phyloP scores from a whole-genome alignment of 495 filamentous ascomycete genomes.

The Emericellopsis terricola region DNA sequence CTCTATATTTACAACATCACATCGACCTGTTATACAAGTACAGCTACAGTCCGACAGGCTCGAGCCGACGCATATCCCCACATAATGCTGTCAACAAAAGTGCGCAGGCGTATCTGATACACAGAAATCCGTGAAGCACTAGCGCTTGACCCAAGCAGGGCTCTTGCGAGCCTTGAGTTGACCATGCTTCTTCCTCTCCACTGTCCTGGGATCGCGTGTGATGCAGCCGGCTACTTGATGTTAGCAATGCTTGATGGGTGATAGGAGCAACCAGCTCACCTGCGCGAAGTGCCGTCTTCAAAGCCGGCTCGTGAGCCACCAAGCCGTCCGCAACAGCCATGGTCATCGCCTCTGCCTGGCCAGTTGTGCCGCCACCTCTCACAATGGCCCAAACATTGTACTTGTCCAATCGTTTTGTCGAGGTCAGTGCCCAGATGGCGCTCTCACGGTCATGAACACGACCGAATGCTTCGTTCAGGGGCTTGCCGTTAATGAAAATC shows the following conservation, averaged over 20 bases:
- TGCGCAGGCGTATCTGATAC: too few species aligned
- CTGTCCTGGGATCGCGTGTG: conserved; percentile 76
- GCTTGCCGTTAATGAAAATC: conserved; percentile 76
- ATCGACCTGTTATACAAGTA: too few species aligned
- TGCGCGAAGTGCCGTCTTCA: conserved; percentile 77
- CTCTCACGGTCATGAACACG: conserved; percentile 90
- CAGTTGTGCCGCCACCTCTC: conserved; percentile 73
- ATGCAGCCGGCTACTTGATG: conserved; percentile 58
- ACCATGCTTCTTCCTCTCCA: conserved; percentile 97
- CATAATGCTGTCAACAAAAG: too few species aligned
- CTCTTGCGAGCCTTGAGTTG: conserved; percentile 93
- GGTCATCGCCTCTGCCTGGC: conserved; percentile 89
- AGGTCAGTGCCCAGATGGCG: conserved; percentile 74
- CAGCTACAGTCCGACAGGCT: too few species aligned
- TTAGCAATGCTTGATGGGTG: conserved; percentile 4
- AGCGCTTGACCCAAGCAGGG: conserved; percentile 94
- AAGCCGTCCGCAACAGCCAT: conserved; percentile 81
- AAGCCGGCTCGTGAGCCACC: conserved; percentile 69
- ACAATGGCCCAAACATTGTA: conserved; percentile 91
- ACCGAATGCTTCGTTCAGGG: conserved; percentile 57
- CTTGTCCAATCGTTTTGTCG: conserved; percentile 71
- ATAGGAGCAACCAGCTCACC: conserved; percentile 38
- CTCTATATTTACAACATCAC: too few species aligned
- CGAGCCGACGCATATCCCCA: too few species aligned
- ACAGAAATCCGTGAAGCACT: too few species aligned